A percentile compares a stretch with the other conserved stretches of the same genome.
phyloP scores from a whole-genome alignment of 139 green algal genomes.

The Picochlorum sp. region DNA sequence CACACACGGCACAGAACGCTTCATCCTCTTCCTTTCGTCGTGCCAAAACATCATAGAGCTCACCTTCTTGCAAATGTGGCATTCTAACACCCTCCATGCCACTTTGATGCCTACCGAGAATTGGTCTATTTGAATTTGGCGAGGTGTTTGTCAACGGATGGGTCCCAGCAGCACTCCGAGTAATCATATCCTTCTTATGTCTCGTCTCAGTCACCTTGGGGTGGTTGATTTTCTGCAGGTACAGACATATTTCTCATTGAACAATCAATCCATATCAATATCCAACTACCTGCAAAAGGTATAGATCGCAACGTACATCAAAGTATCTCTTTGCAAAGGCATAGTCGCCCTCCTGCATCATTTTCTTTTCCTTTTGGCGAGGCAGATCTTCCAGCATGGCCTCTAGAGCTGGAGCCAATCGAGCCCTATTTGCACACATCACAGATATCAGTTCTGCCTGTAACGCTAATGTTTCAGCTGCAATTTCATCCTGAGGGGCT shows the following conservation, averaged over 20 bases:
- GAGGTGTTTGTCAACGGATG: conserved; percentile 28
- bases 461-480: conserved; percentile 66
- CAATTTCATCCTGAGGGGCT: conserved; percentile 75
- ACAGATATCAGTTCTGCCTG: conserved; percentile 27
- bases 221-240: background rate
- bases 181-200: conserved; percentile 57
- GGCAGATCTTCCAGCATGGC: conserved; percentile 39
- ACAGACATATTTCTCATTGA: background rate
- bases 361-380: conserved; percentile 24
- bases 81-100: conserved; percentile 6
- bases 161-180: conserved; percentile 57
- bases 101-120: conserved; percentile 7
- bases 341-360: background rate
- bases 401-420: conserved; percentile 32
- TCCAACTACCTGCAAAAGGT: background rate
- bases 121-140: conserved; percentile 15
- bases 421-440: conserved; percentile 46
- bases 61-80: conserved; percentile 11
- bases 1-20: conserved; percentile 77
- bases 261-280: conserved; percentile 16
- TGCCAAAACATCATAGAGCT: conserved; percentile 36
- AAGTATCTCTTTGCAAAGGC: background rate
- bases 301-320: conserved; percentile 1
- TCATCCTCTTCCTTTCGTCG: conserved; percentile 58
- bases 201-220: conserved; percentile 13